These are phyloP conservation scores for Vitis hybrid DNA, from an alignment of 177 flowering plant genomes.

Conservation along the genomic window DNA sequence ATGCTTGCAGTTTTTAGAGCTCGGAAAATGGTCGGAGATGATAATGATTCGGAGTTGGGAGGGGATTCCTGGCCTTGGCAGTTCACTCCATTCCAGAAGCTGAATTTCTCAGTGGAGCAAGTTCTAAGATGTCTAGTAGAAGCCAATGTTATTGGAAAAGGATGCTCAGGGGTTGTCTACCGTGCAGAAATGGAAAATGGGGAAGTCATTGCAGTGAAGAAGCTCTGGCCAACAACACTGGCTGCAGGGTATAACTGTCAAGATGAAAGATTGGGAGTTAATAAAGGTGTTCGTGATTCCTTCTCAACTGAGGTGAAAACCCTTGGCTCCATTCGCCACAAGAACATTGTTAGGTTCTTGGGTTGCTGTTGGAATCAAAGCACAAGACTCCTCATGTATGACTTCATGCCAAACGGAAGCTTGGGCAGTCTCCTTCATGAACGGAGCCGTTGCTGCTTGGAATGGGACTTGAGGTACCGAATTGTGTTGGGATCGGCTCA, in stretches of 20 bases:
- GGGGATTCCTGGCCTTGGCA: conserved; percentile 70
- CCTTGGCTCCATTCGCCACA: conserved; percentile 81
- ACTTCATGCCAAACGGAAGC: conserved; percentile 91
- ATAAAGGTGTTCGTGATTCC: conserved; percentile 56
- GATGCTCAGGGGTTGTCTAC: conserved; percentile 84
- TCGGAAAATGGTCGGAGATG: conserved; percentile 38
- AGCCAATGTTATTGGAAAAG: conserved; percentile 79
- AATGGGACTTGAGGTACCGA: conserved; percentile 74
- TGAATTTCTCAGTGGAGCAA: conserved; percentile 71
- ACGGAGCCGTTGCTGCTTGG: conserved; percentile 51
- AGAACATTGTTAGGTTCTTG: conserved; percentile 79
- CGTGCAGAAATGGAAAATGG: conserved; percentile 72
- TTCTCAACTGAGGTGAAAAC: conserved; percentile 86
- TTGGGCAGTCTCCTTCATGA: conserved; percentile 81
- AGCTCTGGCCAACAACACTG: conserved; percentile 74
- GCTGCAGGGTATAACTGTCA: conserved; percentile 28
- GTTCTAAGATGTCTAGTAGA: conserved; percentile 69
- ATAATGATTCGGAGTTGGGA: conserved; percentile 59
- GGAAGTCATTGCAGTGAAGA: conserved; percentile 84
- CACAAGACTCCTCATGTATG: conserved; percentile 79
- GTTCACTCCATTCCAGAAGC: conserved; percentile 88
- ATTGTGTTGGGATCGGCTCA: conserved; percentile 83
- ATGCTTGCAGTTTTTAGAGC: conserved; percentile 51
- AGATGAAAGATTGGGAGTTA: conserved; percentile 14
- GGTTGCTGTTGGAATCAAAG: conserved; percentile 84